A percentile compares a stretch with the other conserved stretches of the same genome.
phyloP scores from a whole-genome alignment of 768 basidiomycete species.

The Mycena polygramma region DNA sequence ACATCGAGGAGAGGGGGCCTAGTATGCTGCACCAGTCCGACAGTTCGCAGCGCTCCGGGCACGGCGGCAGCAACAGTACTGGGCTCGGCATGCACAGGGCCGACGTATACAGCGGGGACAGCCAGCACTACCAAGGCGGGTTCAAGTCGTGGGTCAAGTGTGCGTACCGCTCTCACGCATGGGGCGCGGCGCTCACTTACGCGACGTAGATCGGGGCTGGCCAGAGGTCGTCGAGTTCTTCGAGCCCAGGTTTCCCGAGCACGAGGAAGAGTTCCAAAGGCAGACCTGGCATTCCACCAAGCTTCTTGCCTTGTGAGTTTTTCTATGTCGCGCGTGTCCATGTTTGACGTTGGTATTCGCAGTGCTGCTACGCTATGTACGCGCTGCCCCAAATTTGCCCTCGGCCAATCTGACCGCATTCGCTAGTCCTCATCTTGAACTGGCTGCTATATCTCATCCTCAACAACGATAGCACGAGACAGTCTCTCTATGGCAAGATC shows the following conservation, averaged over 20 bases:
- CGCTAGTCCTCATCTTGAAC: constrained; percentile 42
- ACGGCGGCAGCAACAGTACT: constrained; percentile 35
- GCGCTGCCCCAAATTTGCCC: neutral
- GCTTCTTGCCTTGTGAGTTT: constrained; percentile 33
- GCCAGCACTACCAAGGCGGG: constrained; percentile 32
- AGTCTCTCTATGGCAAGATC: constrained; percentile 33
- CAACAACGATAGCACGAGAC: constrained; percentile 31
- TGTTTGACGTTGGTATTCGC: neutral
- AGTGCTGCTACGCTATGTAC: constrained; percentile 38
- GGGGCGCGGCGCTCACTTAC: too few species aligned
- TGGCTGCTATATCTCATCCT: constrained; percentile 46
- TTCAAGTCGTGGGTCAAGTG: constrained; percentile 28
- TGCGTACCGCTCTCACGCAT: neutral
- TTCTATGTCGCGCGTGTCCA: too few species aligned
- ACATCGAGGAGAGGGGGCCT: neutral
- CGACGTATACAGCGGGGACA: neutral
- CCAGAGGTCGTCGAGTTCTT: constrained; percentile 34
- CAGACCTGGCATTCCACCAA: constrained; percentile 41
- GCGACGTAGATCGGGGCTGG: constrained; percentile 22
- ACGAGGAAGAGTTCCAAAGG: constrained; percentile 39
- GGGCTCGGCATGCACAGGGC: neutral
- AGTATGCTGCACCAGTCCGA: constrained; percentile 16
- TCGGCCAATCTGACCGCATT: too few species aligned
- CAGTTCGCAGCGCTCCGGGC: constrained; percentile 30
- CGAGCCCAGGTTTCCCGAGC: constrained; percentile 32